These are phyloP conservation scores for Xylaria sp. DNA, from an alignment of 495 filamentous ascomycete genomes.

Conservation along the genomic window DNA sequence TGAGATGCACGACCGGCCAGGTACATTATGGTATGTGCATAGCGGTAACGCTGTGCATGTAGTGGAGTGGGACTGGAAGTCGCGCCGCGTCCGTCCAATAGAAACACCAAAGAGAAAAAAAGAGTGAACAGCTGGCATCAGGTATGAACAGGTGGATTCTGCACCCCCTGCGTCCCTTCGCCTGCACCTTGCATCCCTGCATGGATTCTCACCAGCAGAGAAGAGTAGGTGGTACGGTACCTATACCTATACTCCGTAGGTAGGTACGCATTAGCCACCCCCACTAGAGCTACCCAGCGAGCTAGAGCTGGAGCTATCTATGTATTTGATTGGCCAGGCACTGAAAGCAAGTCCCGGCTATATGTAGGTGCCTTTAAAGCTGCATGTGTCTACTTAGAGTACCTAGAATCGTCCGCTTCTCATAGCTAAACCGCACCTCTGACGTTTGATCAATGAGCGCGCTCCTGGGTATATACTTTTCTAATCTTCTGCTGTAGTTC, in stretches of 20 bases:
- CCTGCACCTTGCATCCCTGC: background rate
- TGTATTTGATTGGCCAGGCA: background rate
- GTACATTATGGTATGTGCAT: background rate
- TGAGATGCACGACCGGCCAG: background rate
- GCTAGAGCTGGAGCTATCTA: background rate
- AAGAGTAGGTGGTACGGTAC: too few species aligned
- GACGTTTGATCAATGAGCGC: background rate
- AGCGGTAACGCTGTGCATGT: constrained; percentile 1
- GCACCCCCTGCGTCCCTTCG: too few species aligned
- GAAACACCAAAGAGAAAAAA: background rate
- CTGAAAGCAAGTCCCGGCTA: too few species aligned
- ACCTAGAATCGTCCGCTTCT: background rate
- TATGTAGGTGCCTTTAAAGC: too few species aligned
- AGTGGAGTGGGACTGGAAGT: constrained; percentile 11
- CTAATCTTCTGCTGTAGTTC: background rate
- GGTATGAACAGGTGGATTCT: background rate
- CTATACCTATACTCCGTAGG: too few species aligned
- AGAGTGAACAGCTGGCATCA: background rate
- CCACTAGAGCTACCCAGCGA: background rate
- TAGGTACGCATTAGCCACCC: constrained; percentile 13
- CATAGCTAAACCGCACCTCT: background rate
- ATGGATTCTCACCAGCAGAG: too few species aligned
- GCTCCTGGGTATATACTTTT: background rate
- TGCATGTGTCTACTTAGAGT: too few species aligned
- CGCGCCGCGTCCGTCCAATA: constrained; percentile 20